Evolutionary conservation across 257 asterid species (phyloP), one percentile per base, ranked within the genome.

Genomic region (Cruciata laevipes): DNA sequence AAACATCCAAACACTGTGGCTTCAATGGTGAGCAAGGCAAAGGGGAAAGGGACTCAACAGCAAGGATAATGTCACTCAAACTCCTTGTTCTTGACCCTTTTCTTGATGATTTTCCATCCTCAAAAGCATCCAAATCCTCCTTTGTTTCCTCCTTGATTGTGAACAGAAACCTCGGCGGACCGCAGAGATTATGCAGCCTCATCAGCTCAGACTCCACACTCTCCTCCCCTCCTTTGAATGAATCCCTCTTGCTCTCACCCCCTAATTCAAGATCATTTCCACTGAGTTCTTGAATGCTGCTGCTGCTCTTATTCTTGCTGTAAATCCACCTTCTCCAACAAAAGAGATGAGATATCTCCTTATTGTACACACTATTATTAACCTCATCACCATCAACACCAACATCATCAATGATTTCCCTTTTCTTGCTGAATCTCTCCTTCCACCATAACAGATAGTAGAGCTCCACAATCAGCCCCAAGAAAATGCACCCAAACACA

Each of bases 111-210:
- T 65, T 86, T 57, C 86, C 97, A 72, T 83, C 93, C 0, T 87
- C 96, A 0, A 47, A 47, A 47, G 91, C 84, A 59, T 93, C 99
- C 80, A 93, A 81, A 79, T 90, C 99, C 67, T 93, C 99, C 42
- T 56, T 89, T 31, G 95, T 87, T 75, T 93, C 99, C 53, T 93
- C 99, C 49, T 84, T 87, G 57, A 93, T 93, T 12, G 99, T 85
- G 88, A 85, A 93, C 63, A 93, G 89, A 57, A 93, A 93, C 67
- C 97, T 83, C 16, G 98, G 97, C 2, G 98, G 98, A 47, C 98
- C 98, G 72, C 91, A 76, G 5, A 93, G 89, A 38, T 90, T 90
- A 80, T 93, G 96, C 40, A 85, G 65, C 69, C 97, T 80, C 95
- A 85, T 90, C 60, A 93, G 51, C 78, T 93, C 99, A 7, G 83